Evolutionary conservation across 2,329 filamentous ascomycete species (phyloP).

Genomic region (Penicillium italicum): DNA sequence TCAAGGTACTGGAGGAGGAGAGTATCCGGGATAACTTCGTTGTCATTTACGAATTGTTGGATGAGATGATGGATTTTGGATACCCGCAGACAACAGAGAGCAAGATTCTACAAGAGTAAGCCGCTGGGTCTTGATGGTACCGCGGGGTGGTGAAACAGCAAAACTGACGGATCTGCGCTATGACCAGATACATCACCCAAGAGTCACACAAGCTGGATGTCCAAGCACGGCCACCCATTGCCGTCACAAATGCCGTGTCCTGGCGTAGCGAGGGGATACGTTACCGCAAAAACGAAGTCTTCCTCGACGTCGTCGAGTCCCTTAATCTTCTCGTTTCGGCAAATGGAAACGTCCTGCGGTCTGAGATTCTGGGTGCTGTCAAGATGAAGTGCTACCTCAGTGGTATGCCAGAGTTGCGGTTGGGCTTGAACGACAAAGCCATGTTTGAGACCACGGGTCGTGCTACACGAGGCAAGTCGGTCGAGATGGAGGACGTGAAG

Average conservation of each 20-base stretch:
- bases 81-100: slow-evolving; percentile 97
- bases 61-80: slow-evolving; percentile 99
- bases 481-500: slow-evolving; percentile 99
- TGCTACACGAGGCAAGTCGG: slow-evolving; percentile 89
- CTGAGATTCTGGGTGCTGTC: slow-evolving; percentile 92
- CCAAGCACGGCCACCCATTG: slow-evolving; percentile 91
- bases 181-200: slow-evolving; percentile 80
- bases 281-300: slow-evolving; percentile 99
- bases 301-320: slow-evolving; percentile 94
- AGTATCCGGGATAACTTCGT: slow-evolving; percentile 99
- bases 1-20: slow-evolving; percentile 98
- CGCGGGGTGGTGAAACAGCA: not conserved
- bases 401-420: slow-evolving; percentile 91
- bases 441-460: slow-evolving; percentile 99
- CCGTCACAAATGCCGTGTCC: slow-evolving; percentile 95
- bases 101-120: slow-evolving; percentile 91
- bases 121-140: not conserved
- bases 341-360: slow-evolving; percentile 90
- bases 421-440: slow-evolving; percentile 97
- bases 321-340: slow-evolving; percentile 92
- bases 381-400: slow-evolving; percentile 99
- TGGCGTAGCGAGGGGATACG: slow-evolving; percentile 98
- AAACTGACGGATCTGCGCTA: not conserved
- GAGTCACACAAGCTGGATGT: slow-evolving; percentile 98
- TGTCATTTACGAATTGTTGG: slow-evolving; percentile 95